Percentiles rank a stretch among this genome's conserved stretches.
Evolutionary conservation across 306 rosid species (phyloP).

Genomic region (Malus sylvestris): DNA sequence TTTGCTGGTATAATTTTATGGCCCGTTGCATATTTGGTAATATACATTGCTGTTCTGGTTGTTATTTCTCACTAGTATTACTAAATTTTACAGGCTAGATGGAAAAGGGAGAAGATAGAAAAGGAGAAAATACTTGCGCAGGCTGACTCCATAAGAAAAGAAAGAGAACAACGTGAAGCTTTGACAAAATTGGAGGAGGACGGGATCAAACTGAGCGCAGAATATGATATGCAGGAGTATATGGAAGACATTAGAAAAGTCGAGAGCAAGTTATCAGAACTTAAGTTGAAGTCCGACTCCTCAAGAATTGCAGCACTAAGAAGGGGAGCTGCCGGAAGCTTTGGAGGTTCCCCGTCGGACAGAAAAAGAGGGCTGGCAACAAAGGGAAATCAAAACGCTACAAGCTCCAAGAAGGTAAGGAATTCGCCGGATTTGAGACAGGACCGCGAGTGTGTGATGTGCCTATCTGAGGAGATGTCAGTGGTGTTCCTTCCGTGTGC

Average conservation of each 20-base stretch:
- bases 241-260: slow-evolving; percentile 39
- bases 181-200: slow-evolving; percentile 39
- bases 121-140: slow-evolving; percentile 42
- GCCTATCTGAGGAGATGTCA: slow-evolving; percentile 58
- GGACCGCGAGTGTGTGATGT: slow-evolving; percentile 70
- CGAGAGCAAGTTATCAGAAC: slow-evolving; percentile 33
- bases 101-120: slow-evolving; percentile 35
- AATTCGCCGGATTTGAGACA: slow-evolving; percentile 31
- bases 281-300: slow-evolving; percentile 26
- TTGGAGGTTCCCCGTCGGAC: slow-evolving; percentile 2
- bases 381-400: slow-evolving; percentile 24
- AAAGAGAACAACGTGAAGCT: slow-evolving; percentile 33
- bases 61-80: neutral
- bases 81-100: slow-evolving; percentile 35
- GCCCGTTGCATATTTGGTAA: slow-evolving; percentile 10
- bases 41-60: neutral
- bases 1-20: neutral
- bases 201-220: slow-evolving; percentile 36
- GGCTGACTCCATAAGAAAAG: slow-evolving; percentile 37
- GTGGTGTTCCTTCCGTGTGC: slow-evolving; percentile 65
- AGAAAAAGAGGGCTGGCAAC: slow-evolving; percentile 2
- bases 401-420: neutral
- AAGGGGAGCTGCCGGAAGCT: slow-evolving; percentile 25
- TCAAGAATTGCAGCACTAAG: slow-evolving; percentile 41
- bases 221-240: slow-evolving; percentile 27